Conservation (phyloP, 2,329 filamentous ascomycete genomes). For the Ophiostoma australiae region DNA sequence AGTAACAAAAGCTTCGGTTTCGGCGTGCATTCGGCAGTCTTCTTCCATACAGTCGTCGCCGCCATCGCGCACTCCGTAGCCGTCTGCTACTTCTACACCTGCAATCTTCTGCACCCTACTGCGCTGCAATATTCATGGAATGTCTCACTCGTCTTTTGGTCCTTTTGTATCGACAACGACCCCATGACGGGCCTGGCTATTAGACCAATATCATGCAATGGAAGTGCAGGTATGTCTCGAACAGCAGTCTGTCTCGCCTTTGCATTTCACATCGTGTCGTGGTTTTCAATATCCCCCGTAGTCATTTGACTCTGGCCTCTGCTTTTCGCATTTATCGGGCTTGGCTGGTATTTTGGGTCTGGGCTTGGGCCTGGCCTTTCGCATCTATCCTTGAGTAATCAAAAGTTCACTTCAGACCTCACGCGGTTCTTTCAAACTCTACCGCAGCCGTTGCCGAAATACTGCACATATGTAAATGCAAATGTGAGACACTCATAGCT, state of each 20-base stretch:
- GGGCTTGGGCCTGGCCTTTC: too few species aligned
- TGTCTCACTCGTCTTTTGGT: not conserved
- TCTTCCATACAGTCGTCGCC: not conserved
- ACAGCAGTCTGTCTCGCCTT: not conserved
- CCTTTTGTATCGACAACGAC: conserved; percentile 1
- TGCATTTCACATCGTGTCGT: not conserved
- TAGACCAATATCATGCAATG: conserved; percentile 8
- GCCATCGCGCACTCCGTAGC: too few species aligned
- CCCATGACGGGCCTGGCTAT: not conserved
- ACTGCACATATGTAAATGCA: conserved; percentile 1
- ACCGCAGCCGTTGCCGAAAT: not conserved
- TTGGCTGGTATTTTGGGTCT: too few species aligned
- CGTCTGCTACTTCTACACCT: too few species aligned
- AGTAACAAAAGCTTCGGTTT: not conserved
- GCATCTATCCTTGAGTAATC: not conserved
- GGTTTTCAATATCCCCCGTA: not conserved
- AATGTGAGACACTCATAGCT: not conserved
- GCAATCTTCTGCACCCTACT: not conserved
- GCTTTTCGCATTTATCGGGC: too few species aligned
- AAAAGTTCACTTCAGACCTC: not conserved
- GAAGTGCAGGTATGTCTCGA: conserved; percentile 8
- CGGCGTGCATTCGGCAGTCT: not conserved
- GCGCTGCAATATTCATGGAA: not conserved
- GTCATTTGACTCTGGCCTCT: too few species aligned
- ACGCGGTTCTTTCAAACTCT: not conserved